Conservation (phyloP, 371 early-diverging fungal species). For the Homolaphlyctis polyrhiza region DNA sequence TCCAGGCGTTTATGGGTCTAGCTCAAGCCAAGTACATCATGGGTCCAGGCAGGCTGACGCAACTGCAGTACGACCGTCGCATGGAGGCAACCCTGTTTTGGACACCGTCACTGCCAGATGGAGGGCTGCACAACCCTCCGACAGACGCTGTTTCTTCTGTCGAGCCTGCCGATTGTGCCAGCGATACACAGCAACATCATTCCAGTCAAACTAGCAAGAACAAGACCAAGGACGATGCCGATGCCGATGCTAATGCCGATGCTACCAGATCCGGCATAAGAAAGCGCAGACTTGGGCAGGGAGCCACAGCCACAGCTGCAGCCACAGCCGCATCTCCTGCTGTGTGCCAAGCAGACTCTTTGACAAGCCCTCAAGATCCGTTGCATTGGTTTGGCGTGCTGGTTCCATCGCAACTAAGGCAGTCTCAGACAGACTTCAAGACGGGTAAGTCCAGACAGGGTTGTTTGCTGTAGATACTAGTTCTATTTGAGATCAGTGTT, state of each 20-base stretch:
- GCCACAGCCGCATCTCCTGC: no score
- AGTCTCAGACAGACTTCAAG: background rate
- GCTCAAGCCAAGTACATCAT: slow-evolving; percentile 7
- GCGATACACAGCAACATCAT: background rate
- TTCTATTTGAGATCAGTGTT: no score
- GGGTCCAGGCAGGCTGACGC: slow-evolving; percentile 1
- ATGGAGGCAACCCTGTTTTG: no score
- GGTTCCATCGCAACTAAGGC: background rate
- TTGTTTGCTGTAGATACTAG: no score
- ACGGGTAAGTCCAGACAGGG: background rate
- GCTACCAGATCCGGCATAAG: background rate
- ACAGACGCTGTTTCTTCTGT: background rate
- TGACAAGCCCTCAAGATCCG: no score
- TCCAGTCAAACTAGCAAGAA: background rate
- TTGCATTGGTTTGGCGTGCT: slow-evolving; percentile 2
- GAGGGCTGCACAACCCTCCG: background rate
- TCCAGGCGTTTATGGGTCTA: background rate
- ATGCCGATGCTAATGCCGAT: no score
- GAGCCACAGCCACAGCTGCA: background rate
- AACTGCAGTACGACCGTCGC: background rate
- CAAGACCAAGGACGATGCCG: background rate
- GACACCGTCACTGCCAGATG: no score
- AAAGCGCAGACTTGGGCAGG: background rate
- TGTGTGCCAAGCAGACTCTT: no score
- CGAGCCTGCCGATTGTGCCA: no score